phyloP scores from a whole-genome alignment of 164 flowering plant species.

The Vitis riparia region DNA sequence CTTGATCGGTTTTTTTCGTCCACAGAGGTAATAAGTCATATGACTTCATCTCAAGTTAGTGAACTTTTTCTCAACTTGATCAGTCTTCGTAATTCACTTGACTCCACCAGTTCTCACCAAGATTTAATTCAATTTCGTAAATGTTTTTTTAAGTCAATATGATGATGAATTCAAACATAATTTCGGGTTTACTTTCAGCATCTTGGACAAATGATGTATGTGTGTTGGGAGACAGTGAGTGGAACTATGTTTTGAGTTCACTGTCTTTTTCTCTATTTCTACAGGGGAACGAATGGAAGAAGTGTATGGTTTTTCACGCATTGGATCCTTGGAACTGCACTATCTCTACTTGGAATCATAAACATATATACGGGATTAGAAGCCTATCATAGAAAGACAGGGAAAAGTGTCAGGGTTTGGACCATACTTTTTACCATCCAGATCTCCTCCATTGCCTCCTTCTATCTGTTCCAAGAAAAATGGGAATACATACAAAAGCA shows the following conservation, averaged over 20 bases:
- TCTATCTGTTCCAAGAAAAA: slow-evolving; percentile 57
- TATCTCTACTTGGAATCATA: slow-evolving; percentile 41
- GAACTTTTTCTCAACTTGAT: no score
- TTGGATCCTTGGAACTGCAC: slow-evolving; percentile 49
- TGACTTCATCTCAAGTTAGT: neutral
- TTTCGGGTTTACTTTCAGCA: neutral
- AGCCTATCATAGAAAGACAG: slow-evolving; percentile 45
- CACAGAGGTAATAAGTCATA: slow-evolving; percentile 28
- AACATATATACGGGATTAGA: slow-evolving; percentile 50
- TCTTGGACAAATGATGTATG: neutral
- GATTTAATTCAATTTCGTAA: no score
- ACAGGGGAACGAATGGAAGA: slow-evolving; percentile 46
- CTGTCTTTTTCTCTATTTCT: neutral
- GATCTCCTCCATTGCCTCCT: slow-evolving; percentile 28
- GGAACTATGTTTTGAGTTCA: neutral
- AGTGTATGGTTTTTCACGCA: slow-evolving; percentile 46
- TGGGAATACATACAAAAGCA: slow-evolving; percentile 48
- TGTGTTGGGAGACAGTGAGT: neutral
- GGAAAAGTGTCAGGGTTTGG: slow-evolving; percentile 40
- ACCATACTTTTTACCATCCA: slow-evolving; percentile 40
- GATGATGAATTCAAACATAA: no score
- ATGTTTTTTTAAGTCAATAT: no score
- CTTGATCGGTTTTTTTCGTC: slow-evolving; percentile 36
- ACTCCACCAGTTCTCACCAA: no score
- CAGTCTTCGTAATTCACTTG: no score